Evolutionary conservation across 257 asterid genomes (phyloP).

Genomic region (Jasminum sambac): DNA sequence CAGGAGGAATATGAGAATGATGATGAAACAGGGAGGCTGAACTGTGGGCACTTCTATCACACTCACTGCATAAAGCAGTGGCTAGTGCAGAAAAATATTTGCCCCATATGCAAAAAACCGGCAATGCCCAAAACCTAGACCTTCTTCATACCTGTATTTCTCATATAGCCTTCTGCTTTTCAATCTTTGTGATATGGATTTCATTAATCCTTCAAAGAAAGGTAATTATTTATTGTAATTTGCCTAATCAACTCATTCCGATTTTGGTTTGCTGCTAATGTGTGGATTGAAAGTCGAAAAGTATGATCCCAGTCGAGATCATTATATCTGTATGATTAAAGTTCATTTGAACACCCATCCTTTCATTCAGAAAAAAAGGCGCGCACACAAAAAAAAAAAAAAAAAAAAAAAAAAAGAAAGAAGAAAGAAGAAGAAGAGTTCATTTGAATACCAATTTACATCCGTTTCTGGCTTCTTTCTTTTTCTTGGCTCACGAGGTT

Average conservation of each 20-base stretch:
- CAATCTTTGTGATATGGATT: slow-evolving; percentile 30
- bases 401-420: too few relatives aligned
- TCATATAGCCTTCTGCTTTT: slow-evolving; percentile 22
- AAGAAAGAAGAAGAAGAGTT: too few relatives aligned
- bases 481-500: neutral
- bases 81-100: slow-evolving; percentile 68
- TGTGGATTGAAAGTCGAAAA: neutral
- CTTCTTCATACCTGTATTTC: slow-evolving; percentile 15
- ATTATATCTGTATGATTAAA: neutral
- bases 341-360: neutral
- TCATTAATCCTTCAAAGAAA: slow-evolving; percentile 27
- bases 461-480: neutral
- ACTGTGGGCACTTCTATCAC: slow-evolving; percentile 77
- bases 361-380: too few relatives aligned
- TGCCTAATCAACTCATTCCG: neutral
- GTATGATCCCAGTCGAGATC: neutral
- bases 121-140: slow-evolving; percentile 42
- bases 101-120: slow-evolving; percentile 74
- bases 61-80: slow-evolving; percentile 74
- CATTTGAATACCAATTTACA: neutral
- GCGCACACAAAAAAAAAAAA: too few relatives aligned
- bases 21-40: slow-evolving; percentile 72
- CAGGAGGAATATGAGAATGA: slow-evolving; percentile 78
- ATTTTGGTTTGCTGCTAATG: neutral
- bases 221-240: slow-evolving; percentile 34